Evolutionary conservation across 768 basidiomycete species (phyloP).

Genomic region (Cystobasidium onofrii): DNA sequence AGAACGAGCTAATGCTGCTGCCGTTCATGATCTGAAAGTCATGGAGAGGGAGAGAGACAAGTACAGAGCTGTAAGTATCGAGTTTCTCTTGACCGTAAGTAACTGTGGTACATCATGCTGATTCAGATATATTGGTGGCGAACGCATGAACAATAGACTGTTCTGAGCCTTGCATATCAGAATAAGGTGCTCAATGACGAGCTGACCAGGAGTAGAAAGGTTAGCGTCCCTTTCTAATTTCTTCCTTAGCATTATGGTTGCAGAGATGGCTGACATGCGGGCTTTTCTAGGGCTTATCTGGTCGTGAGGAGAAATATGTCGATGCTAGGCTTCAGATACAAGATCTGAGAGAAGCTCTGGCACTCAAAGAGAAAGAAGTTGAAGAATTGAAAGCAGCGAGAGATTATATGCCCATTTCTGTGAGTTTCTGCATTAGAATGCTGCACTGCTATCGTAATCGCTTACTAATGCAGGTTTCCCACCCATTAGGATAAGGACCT

Average conservation of each 20-base stretch:
- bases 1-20: neutral
- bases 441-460: neutral
- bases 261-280: neutral
- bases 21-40: neutral
- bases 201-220: neutral
- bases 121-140: neutral
- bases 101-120: neutral
- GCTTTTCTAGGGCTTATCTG: neutral
- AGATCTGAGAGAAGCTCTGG: slow-evolving; percentile 14
- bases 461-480: slow-evolving; percentile 6
- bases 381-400: slow-evolving; percentile 19
- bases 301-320: slow-evolving; percentile 5
- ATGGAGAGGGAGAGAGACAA: slow-evolving; percentile 11
- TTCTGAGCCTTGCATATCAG: slow-evolving; percentile 24
- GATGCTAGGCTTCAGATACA: slow-evolving; percentile 4
- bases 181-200: slow-evolving; percentile 22
- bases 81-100: neutral
- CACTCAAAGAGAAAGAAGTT: slow-evolving; percentile 9
- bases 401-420: slow-evolving; percentile 6
- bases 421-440: neutral
- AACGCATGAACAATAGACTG: neutral
- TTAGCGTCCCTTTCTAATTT: neutral
- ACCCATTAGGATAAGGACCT: neutral
- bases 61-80: slow-evolving; percentile 13
- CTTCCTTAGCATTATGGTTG: neutral